A percentile compares a stretch with the other conserved stretches of the same genome.
These are phyloP conservation scores for Massarina eburnea DNA, from an alignment of 2,329 filamentous ascomycete genomes.

Conservation along the genomic window DNA sequence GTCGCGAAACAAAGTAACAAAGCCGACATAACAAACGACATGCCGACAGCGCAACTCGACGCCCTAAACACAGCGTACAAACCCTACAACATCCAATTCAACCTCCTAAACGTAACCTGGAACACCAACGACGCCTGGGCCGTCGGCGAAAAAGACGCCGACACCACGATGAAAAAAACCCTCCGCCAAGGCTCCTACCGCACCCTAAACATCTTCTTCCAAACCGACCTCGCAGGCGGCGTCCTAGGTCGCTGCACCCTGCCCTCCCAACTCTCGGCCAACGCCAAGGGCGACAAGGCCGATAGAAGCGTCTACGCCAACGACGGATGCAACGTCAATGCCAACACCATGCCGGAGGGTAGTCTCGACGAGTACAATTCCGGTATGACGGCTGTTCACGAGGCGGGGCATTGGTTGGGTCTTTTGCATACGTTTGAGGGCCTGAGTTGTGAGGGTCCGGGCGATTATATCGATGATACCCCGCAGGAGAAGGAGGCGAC, in stretches of 20 bases:
- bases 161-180: conserved; percentile 55
- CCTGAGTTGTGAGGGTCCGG: conserved; percentile 46
- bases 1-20: conserved; percentile 42
- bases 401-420: conserved; percentile 53
- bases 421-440: conserved; percentile 52
- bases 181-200: conserved; percentile 57
- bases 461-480: conserved; percentile 50
- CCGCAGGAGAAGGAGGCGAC: conserved; percentile 49
- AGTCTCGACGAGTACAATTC: conserved; percentile 52
- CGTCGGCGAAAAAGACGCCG: conserved; percentile 47
- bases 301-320: conserved; percentile 48
- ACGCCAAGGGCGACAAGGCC: conserved; percentile 31
- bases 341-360: conserved; percentile 59
- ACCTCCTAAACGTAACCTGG: conserved; percentile 51
- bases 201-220: conserved; percentile 62
- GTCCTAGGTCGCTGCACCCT: conserved; percentile 60
- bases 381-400: conserved; percentile 52
- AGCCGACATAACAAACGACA: conserved; percentile 44
- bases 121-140: conserved; percentile 60
- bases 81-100: conserved; percentile 56
- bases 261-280: conserved; percentile 42
- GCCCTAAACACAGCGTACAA: conserved; percentile 49
- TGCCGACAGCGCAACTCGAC: conserved; percentile 43
- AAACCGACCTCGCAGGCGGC: conserved; percentile 52
- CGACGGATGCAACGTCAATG: conserved; percentile 61